phyloP scores from a whole-genome alignment of 2,329 filamentous ascomycete genomes.

The Apiospora rasikravindrae region DNA sequence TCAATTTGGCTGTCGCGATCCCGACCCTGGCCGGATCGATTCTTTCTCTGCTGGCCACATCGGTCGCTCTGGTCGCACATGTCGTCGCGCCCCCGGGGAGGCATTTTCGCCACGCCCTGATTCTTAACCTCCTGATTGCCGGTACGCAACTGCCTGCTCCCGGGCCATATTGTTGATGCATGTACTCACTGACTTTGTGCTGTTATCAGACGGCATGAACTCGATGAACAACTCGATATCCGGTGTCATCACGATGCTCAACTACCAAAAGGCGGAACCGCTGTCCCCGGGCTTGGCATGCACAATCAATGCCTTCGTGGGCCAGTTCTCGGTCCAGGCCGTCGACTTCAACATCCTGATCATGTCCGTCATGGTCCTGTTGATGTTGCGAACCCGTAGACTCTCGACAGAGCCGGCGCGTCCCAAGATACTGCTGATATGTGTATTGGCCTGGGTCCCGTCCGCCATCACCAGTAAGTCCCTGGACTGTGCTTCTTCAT shows the following conservation, averaged over 20 bases:
- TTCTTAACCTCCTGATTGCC: constrained; percentile 11
- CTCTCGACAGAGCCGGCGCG: constrained; percentile 39
- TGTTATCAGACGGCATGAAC: constrained; percentile 46
- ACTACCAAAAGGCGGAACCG: constrained; percentile 35
- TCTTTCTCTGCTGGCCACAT: constrained; percentile 2
- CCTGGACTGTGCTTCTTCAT: no score
- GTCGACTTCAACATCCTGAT: constrained; percentile 50
- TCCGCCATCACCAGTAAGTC: constrained; percentile 44
- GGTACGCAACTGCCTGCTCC: background rate
- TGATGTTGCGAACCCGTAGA: constrained; percentile 44
- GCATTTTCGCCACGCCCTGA: constrained; percentile 13
- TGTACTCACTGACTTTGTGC: background rate
- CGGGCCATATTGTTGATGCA: background rate
- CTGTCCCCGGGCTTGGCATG: constrained; percentile 39
- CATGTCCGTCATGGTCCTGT: constrained; percentile 49
- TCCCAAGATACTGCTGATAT: constrained; percentile 39
- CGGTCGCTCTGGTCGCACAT: background rate
- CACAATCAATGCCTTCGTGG: constrained; percentile 49
- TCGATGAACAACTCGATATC: constrained; percentile 49
- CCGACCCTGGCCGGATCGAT: constrained; percentile 9
- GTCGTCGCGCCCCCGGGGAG: background rate
- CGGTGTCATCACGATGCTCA: constrained; percentile 38
- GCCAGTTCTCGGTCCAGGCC: constrained; percentile 51
- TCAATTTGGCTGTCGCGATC: constrained; percentile 1
- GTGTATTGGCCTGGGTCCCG: constrained; percentile 46